Evolutionary conservation across 257 asterid species (phyloP), one percentile per base, ranked within the genome.

Genomic region (Forsythia viridissima): DNA sequence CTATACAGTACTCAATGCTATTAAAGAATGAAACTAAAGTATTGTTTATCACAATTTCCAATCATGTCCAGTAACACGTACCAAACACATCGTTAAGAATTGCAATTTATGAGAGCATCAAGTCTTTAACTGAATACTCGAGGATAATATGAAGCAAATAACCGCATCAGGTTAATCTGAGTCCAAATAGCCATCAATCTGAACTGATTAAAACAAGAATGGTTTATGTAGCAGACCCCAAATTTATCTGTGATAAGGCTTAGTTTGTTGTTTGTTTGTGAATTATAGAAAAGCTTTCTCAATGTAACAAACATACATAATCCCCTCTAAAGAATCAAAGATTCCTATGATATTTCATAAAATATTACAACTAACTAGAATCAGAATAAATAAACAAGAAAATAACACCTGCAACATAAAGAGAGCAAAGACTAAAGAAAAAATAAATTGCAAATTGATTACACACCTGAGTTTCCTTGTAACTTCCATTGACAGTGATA

Each of bases 381-480:
- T 59, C 3, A 3, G 0, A 59, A 59, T 6, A n/a, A 20, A n/a
- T 3, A 57, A 57, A 20, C 51, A 43, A 43, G 9, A 30, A 30
- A 30, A 30, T 30, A 30, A 1, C 34, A 30, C 34, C 34, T 30
- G 34, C 34, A 30, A 48, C 12, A 43, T 0, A 8, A 59, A 20
- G 3, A 1, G 4, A 18, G 67, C 6, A 10, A 30, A 21, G 38
- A 61, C 30, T 8, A 61, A 24, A 8, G 37, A 6, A 61, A 61
- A 61, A 57, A 34, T 8, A 63, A 72, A 38, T 6, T 77, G 75
- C 71, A 43, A 79, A 61, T 41, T 51, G 30, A 67, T 34, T 66
- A 20, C 83, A 72, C 42, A 80, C 87, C 84, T 82, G 80, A 74
- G 81, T 81, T 82, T 84, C 87, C 82, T 78, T 61, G 87, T 44